Evolutionary conservation across 192 early-diverging fungal genomes (phyloP).

Genomic region (Backusella luteola): DNA sequence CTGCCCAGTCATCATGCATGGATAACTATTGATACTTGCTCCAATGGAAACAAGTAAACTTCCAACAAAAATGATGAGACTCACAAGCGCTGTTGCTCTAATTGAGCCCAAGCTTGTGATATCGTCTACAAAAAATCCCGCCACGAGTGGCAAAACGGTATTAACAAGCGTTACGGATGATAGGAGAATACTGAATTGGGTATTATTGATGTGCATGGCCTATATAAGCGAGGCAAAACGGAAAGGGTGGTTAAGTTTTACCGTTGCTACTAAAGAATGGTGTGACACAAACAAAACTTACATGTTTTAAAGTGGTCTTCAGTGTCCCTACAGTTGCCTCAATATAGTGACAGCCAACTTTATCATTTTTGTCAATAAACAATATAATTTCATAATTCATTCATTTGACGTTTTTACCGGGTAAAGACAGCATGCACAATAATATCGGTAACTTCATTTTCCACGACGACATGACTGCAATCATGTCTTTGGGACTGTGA

Average conservation of each 20-base stretch:
- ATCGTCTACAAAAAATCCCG: conserved; percentile 55
- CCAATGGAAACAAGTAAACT: conserved; percentile 47
- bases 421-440: conserved; percentile 22
- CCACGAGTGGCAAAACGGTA: conserved; percentile 55
- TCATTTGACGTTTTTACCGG: conserved; percentile 3
- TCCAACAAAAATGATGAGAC: conserved; percentile 53
- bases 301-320: conserved; percentile 24
- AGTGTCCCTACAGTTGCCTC: conserved; percentile 26
- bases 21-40: conserved; percentile 39
- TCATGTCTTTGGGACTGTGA: neutral
- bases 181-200: conserved; percentile 62
- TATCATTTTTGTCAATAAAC: conserved; percentile 1
- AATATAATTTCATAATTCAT: neutral
- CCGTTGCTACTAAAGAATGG: neutral
- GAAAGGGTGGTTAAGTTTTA: neutral
- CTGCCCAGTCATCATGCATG: conserved; percentile 54
- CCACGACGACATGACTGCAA: neutral
- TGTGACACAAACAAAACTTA: conserved; percentile 15
- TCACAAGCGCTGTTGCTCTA: conserved; percentile 49
- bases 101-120: conserved; percentile 48
- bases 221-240: conserved; percentile 19
- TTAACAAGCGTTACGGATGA: conserved; percentile 61
- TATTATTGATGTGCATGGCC: conserved; percentile 58
- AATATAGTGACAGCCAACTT: conserved; percentile 24
- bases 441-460: conserved; percentile 16